phyloP scores from a whole-genome alignment of 345 rosid species.

The Syzygium aqueum region DNA sequence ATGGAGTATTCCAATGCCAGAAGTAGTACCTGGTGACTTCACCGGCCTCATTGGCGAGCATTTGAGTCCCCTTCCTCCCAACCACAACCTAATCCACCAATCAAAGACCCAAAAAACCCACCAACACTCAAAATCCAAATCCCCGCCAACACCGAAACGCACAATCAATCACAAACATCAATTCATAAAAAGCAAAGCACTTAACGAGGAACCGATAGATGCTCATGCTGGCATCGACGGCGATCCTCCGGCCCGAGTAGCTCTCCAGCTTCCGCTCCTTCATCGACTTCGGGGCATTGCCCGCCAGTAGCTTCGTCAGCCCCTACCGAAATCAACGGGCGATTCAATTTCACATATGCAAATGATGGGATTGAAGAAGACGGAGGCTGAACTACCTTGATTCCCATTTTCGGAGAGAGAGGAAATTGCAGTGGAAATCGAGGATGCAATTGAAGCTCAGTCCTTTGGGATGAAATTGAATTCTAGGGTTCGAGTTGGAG shows the following conservation, averaged over 20 bases:
- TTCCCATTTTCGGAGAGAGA: conserved; percentile 7
- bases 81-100: conserved; percentile 59
- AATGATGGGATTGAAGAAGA: not conserved
- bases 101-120: not conserved
- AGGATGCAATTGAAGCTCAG: not conserved
- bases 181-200: conserved; percentile 1
- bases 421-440: not conserved
- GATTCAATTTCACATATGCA: not conserved
- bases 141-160: not conserved
- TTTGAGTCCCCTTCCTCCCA: conserved; percentile 84
- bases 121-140: not conserved
- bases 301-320: conserved; percentile 86
- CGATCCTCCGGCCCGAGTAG: conserved; percentile 84
- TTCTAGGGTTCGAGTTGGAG: not conserved
- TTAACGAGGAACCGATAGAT: conserved; percentile 83
- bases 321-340: conserved; percentile 29
- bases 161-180: not conserved
- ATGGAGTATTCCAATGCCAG: not conserved
- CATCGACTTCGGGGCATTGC: conserved; percentile 74
- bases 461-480: not conserved
- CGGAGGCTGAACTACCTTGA: conserved; percentile 1
- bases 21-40: too few relatives aligned
- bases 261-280: conserved; percentile 82
- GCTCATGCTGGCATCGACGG: conserved; percentile 98
- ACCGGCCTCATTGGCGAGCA: conserved; percentile 86